phyloP scores from a whole-genome alignment of 2,329 filamentous ascomycete genomes.

The Penicillium sp. region DNA sequence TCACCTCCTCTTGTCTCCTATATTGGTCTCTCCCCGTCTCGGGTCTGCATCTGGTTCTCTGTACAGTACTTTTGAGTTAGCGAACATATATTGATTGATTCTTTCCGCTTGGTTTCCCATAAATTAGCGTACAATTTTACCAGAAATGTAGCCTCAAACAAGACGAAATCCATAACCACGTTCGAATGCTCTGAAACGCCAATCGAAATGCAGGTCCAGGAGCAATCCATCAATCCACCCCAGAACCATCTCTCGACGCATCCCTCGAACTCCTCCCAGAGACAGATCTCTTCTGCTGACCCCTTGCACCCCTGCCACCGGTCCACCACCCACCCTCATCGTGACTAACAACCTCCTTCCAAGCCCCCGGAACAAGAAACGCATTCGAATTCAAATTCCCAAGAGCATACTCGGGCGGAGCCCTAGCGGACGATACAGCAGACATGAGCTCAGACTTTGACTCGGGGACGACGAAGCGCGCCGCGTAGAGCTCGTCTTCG shows the following conservation, averaged over 20 bases:
- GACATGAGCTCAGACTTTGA: constrained; percentile 10
- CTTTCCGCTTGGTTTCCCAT: background rate
- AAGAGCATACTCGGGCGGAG: constrained; percentile 5
- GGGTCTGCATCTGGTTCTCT: constrained; percentile 10
- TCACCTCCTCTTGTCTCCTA: background rate
- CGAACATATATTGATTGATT: constrained; percentile 11
- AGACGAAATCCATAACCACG: background rate
- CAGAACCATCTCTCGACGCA: background rate
- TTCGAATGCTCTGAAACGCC: background rate
- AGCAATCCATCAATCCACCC: background rate
- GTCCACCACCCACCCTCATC: constrained; percentile 15
- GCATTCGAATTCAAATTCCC: constrained; percentile 9
- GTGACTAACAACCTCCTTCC: constrained; percentile 15
- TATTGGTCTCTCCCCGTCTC: constrained; percentile 1
- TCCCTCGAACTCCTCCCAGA: constrained; percentile 12
- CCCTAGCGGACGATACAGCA: background rate
- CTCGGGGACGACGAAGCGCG: constrained; percentile 26
- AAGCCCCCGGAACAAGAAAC: constrained; percentile 13
- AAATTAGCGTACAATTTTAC: background rate
- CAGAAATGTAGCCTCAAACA: background rate
- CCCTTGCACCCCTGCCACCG: constrained; percentile 5
- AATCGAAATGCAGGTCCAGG: background rate
- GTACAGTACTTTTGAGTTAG: constrained; percentile 20
- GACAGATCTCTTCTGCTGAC: constrained; percentile 1
- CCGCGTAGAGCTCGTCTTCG: constrained; percentile 29